A percentile compares a stretch with the other conserved stretches of the same genome.
Evolutionary conservation across 441 rosid genomes (phyloP).

Genomic region (Populus trichocarpa): DNA sequence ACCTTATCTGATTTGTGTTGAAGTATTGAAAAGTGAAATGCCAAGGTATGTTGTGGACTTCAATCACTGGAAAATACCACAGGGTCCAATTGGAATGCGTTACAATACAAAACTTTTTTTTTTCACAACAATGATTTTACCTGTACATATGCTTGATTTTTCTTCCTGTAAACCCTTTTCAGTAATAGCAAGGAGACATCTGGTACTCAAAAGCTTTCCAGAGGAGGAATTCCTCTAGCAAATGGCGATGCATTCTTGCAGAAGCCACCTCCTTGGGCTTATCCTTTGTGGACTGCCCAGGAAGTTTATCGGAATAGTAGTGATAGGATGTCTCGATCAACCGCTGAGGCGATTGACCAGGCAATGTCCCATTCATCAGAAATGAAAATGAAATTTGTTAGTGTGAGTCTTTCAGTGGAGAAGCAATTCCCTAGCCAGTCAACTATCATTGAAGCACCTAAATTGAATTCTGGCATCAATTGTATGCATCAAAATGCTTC

Average conservation of each 20-base stretch:
- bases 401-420: slow-evolving; percentile 64
- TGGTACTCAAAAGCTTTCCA: slow-evolving; percentile 81
- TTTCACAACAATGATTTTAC: background rate
- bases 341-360: slow-evolving; percentile 98
- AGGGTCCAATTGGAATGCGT: background rate
- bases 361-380: slow-evolving; percentile 91
- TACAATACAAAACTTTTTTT: background rate
- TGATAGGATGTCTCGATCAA: slow-evolving; percentile 91
- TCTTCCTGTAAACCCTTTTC: slow-evolving; percentile 11
- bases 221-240: slow-evolving; percentile 97
- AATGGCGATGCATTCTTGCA: slow-evolving; percentile 95
- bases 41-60: slow-evolving; percentile 49
- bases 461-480: slow-evolving; percentile 15
- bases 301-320: slow-evolving; percentile 95
- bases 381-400: slow-evolving; percentile 68
- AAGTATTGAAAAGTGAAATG: slow-evolving; percentile 84
- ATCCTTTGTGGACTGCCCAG: slow-evolving; percentile 96
- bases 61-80: background rate
- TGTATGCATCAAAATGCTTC: slow-evolving; percentile 21
- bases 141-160: background rate
- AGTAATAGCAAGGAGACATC: slow-evolving; percentile 71
- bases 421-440: slow-evolving; percentile 33
- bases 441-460: slow-evolving; percentile 21
- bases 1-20: slow-evolving; percentile 85
- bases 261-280: slow-evolving; percentile 99